Conservation (phyloP, 169 alveolate species). For the Haemoproteus tartakovskyi region DNA sequence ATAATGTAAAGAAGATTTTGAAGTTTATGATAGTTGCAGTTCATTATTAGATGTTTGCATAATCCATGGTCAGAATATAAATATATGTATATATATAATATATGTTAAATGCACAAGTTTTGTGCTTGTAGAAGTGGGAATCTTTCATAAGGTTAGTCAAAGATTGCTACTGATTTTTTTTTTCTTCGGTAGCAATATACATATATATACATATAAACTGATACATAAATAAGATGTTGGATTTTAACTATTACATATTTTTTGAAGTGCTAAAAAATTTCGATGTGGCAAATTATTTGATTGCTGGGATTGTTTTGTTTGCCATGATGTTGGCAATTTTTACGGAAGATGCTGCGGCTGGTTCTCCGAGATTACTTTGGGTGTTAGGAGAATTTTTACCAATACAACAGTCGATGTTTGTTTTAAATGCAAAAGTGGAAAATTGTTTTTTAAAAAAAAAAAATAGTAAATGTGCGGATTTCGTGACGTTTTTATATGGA, state of each 20-base stretch:
- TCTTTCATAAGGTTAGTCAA: no score
- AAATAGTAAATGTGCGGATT: conserved; percentile 13
- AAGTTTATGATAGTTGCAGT: no score
- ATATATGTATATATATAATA: no score
- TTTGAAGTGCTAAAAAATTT: conserved; percentile 17
- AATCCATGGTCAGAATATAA: no score
- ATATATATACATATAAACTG: no score
- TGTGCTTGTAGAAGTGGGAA: no score
- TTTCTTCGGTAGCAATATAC: no score
- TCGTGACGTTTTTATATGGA: conserved; percentile 15
- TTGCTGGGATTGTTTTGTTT: conserved; percentile 36
- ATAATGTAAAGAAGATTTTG: no score
- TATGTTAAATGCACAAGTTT: no score
- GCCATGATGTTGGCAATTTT: conserved; percentile 52
- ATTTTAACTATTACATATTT: conserved; percentile 10
- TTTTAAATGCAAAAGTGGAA: conserved; percentile 21
- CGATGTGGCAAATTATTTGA: conserved; percentile 32
- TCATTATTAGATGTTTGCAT: no score
- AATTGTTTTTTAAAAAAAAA: conserved; percentile 21
- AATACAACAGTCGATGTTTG: conserved; percentile 54
- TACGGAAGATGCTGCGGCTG: conserved; percentile 62
- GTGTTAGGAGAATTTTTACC: conserved; percentile 64
- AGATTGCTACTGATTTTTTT: no score
- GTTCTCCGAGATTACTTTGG: conserved; percentile 61
- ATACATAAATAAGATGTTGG: conserved; percentile 7